Base-by-base conservation (phyloP, 371 early-diverging fungal species). In the Rhizopus microsporus region DNA sequence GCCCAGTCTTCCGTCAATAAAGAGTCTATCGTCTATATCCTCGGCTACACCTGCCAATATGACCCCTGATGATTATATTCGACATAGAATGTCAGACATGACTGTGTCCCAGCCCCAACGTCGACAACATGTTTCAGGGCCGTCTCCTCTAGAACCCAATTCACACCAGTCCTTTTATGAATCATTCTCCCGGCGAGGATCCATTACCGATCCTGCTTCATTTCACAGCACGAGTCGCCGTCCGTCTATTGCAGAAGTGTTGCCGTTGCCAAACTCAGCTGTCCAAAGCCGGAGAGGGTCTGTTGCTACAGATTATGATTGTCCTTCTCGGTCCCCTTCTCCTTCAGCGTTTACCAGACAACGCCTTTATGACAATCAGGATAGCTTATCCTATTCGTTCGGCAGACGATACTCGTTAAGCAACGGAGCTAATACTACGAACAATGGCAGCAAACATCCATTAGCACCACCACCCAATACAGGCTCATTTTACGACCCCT, bases 71-170 rank as follows among this genome's bases (percentile, higher is more conserved):
- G 78, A 78, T 39, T 69, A 66, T 34, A 60, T 78, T 44, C 71
- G 75, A 50, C 75, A 75, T 44, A 56, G 78, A 9, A 62, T 78
- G 68, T 78, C 78, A 7, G 75, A 71, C 54, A 73, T 78, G 75
- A 69, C 69, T 30, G 68, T 77, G 8, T 65, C 62, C 35, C 51
- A 49, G 39, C 51, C 56, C 39, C 55, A 40, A 29, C 13, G 40
- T 23, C 46, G 46, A 29, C 46, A 46, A 46, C 46, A 30, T 29
- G 29, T 37, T 37, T 37, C 38, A 37, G 38, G 38, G 38, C 38
- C 38, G 7, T 58, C 49, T 61, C 74, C 39, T 63, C 69, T 75
- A 34, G 80, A 77, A 48, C 77, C 77, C 6, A 55, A 45, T 31
- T 58, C 67, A 37, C 64, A 65, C 33, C 69, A 60, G 46, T 45